Base-by-base conservation (phyloP, 495 filamentous ascomycete genomes). In the Penicillium turbatum region DNA sequence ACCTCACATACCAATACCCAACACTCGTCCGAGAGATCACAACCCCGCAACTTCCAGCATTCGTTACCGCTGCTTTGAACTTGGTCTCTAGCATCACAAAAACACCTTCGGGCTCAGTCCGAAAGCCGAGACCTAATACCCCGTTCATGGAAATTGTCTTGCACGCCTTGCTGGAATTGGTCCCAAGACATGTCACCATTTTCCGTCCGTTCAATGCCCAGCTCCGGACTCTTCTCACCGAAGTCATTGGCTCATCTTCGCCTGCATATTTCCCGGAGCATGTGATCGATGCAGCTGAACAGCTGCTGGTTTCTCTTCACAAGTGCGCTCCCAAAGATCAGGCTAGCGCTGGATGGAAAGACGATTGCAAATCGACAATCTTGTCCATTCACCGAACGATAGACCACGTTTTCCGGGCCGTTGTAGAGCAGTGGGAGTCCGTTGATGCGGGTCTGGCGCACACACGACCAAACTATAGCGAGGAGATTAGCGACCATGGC, bases 11-110 rank as follows among this genome's bases (percentile, higher is more conserved):
- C 58, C 82, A 83, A 45, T 87, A 90, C 70, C 87, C 84, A 35
- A 90, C 87, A 15, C 76, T 95, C 19, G 77, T 92, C n/a, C 78
- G 90, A 58, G 90, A 96, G 64, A 87, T 95, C 55, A 90, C 88
- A 2, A 95, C 90, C 3, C 91, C 91, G 9, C 86, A 82, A 15
- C 75, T 97, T 12, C 83, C 88, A 13, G 72, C 76, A 5, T 95
- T 90, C 57, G 78, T 89, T 47, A 83, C 82, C 9, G 77, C 85
- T 6, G 90, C 87, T 48, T 69, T 95, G 17, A 84, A 86, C 62
- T 71, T 89, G 21, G 69, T 88, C 46, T 82, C 81, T 34, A 70
- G 62, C 31, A 32, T 57, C 12, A 55, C 51, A 5, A 69, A 76
- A 37, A 60, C 63, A 2, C 60, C 68, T 5, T 72, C 68, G 13